Base-by-base conservation (phyloP, 2,329 filamentous ascomycete species). In the Sporothrix mexicana region DNA sequence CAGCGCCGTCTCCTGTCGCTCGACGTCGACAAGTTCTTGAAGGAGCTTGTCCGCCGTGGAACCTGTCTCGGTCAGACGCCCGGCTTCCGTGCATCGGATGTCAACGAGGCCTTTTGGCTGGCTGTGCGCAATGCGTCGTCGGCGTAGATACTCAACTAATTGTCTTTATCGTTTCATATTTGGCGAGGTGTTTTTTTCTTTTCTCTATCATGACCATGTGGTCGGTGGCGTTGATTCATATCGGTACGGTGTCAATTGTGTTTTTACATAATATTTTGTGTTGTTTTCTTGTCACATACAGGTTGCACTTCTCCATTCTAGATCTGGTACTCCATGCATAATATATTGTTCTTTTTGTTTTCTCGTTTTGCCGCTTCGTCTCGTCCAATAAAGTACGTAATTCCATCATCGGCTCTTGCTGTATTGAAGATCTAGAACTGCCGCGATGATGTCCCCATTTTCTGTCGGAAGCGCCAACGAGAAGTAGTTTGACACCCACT, bases 61-160 rank as follows among this genome's bases (percentile, higher is more conserved):
- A 77, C 77, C 0, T 82, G 80, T 71, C 74, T 82, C 0, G 80
- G 79, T 1, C 74, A 78, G 43, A 74, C 79, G 3, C 79, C 80
- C 1, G 80, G 80, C 0, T 78, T 81, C 69, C 77, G 77, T 15
- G 74, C 74, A 20, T 41, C 55, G 15, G 79, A 80, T 55, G 77
- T 82, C 17, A 78, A 81, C 47, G 59, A 72, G 7, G 78, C 80
- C 0, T 77, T 77, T 10, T 75, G 76, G 74, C 70, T 36, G 8
- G 69, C 75, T 4, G 66, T 59, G 36, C 67, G 51, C 30, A 45
- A 45, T 36, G 41, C 67, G 25, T 53, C 47, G n/a, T n/a, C 66
- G 4, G 45, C 53, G 47, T 68, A 43, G 30, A 9, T 30, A 41
- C 15, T 36, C 57, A 15, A n/a, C 15, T n/a, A 2, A n/a, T 59